Base-by-base conservation (phyloP, 768 basidiomycete genomes). In the Kwoniella heveanensis region DNA sequence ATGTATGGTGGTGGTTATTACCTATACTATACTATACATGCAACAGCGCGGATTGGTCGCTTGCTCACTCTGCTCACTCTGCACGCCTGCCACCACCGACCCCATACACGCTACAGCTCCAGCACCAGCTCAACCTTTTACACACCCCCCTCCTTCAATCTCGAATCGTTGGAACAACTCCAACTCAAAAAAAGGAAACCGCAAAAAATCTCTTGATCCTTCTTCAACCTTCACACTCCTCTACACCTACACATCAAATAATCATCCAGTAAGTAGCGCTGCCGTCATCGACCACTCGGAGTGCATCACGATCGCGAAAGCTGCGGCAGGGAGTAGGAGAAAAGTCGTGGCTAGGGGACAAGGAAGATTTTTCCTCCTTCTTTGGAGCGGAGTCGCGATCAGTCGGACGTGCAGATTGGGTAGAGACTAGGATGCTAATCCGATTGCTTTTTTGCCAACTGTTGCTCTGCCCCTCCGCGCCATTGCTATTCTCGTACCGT, bases 201-300 rank as follows among this genome's bases (percentile, higher is more conserved):
- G 15, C 9, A 44, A 44, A 44, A 9, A 44, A 44, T 44, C 39
- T 44, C 39, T 44, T 44, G 39, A 49, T 22, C 22, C 48, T 49
- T 26, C 48, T 49, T 49, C 48, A 22, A 49, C 48, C 48, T 49
- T 49, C 48, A 49, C 48, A 49, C 48, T 49, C 48, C 5, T 22
- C 25, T 49, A 49, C n/a, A 6, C 21, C 48, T 26, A 49, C 21
- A 49, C 21, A 49, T 10, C 21, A 49, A 49, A 22, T 49, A 49
- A 49, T 24, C 48, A 49, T 49, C 48, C 48, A 49, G 48, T 49
- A 26, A 49, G 48, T 49, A 44, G 39, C 39, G 4, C 39, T 44
- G 4, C 15, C 39, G 39, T 44, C 39, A 36, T n/a, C n/a, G n/a
- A n/a, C n/a, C n/a, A n/a, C n/a, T n/a, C n/a, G n/a, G n/a, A n/a